Conservation (phyloP, 2,329 filamentous ascomycete species). For the Pseudocercospora fuligena region DNA sequence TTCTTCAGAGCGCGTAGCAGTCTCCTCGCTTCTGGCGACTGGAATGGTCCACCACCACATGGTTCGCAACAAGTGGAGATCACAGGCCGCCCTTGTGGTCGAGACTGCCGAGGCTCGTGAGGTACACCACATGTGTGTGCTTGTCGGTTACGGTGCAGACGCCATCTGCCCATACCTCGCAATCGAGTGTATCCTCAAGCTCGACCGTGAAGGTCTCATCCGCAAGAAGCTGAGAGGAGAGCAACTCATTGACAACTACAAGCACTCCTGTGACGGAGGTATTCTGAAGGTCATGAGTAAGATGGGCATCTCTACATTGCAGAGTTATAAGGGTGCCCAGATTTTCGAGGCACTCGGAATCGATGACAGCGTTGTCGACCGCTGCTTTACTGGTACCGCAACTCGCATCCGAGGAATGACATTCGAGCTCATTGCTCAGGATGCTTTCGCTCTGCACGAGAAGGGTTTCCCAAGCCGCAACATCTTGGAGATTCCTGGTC, state of each 20-base stretch:
- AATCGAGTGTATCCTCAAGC: conserved; percentile 95
- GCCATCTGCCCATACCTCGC: conserved; percentile 93
- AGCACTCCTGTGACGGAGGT: conserved; percentile 92
- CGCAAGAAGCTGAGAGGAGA: conserved; percentile 85
- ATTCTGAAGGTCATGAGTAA: conserved; percentile 99
- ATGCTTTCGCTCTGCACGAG: conserved; percentile 93
- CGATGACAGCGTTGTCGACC: conserved; percentile 88
- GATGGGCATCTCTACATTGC: conserved; percentile 97
- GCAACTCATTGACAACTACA: conserved; percentile 90
- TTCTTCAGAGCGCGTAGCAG: conserved; percentile 77
- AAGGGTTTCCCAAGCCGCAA: conserved; percentile 83
- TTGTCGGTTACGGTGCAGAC: conserved; percentile 93
- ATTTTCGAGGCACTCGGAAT: conserved; percentile 96
- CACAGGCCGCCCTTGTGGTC: conserved; percentile 81
- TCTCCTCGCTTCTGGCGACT: conserved; percentile 85
- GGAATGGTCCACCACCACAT: conserved; percentile 95
- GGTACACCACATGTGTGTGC: conserved; percentile 98
- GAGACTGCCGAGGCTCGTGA: conserved; percentile 96
- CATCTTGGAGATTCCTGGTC: conserved; percentile 76
- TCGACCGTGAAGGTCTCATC: conserved; percentile 90
- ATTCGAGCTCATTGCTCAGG: conserved; percentile 90
- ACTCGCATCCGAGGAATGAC: conserved; percentile 94
- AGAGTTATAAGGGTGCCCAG: conserved; percentile 96
- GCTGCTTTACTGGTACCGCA: conserved; percentile 92
- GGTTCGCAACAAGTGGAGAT: conserved; percentile 94